Base-by-base conservation (phyloP, 768 basidiomycete species). In the Russula compacta region DNA sequence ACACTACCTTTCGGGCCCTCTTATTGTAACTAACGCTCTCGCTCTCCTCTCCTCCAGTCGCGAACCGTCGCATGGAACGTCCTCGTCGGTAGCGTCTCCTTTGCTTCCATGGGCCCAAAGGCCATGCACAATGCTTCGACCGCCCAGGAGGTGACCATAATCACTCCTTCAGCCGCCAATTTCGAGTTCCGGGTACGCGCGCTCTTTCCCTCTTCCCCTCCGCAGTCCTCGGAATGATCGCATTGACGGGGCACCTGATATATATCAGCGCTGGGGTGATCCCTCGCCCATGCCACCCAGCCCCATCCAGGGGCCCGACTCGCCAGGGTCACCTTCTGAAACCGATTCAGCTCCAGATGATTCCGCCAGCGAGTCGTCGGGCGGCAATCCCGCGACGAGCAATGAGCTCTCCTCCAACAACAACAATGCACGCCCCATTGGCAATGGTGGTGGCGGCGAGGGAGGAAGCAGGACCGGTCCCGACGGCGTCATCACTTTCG, bases 61-160 rank as follows among this genome's bases (percentile, higher is more conserved):
- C 78, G 87, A 63, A 89, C 85, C 5, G 84, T 88, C 29, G 84
- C 83, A 49, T 83, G 86, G 68, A 86, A 86, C 63, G 85, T 86
- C 8, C 71, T 87, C 47, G 86, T 87, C 35, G 88, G 89, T 40
- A 87, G 86, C 64, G 84, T 92, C 36, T 89, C 89, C 1, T 88
- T 86, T 68, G 88, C 88, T 4, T 80, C 81, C 48, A 84, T 87
- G 9, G 84, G 85, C 8, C 81, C 83, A 24, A 89, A 89, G 69
- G 84, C 87, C 0, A 77, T 90, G 67, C 86, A 90, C 68, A 89
- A 85, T 67, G 86, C 86, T 15, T 88, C 88, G 14, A 91, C 89
- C 0, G 89, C 89, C 0, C 87, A 89, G 72, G 89, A 91, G 73
- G 83, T 91, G 63, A 82, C 83, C 19, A 82, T 91, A 35, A 80